Base-by-base conservation (phyloP, 2,329 filamentous ascomycete genomes). In the Colletotrichum gigasporum region DNA sequence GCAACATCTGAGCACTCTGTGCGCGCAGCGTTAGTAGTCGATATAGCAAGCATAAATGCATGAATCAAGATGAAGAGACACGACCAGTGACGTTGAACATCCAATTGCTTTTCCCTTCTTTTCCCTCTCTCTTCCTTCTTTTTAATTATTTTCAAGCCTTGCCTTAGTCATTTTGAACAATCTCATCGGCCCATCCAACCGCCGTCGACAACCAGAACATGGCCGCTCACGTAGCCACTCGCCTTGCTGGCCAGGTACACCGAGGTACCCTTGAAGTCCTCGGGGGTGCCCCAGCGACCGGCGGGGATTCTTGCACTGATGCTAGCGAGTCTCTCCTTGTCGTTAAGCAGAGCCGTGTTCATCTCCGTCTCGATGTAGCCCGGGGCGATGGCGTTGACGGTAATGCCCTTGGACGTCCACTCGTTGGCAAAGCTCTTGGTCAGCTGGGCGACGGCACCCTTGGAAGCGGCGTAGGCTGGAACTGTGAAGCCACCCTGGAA, bases 301-400 rank as follows among this genome's bases (percentile, higher is more conserved):
- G 92, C 92, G 0, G 94, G 94, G 71, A 97, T 97, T 60, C 93
- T 82, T 32, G 87, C 88, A 72, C 91, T 85, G 70, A 97, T 97
- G 71, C 90, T 90, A 68, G 83, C 87, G 65, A 91, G 84, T 34
- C 94, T 82, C 69, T 85, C 86, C 71, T 85, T 77, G 76, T 97
- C 89, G 52, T 89, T 86, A 42, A 97, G 87, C 72, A 97, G 78
- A 3, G 93, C 94, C 69, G 84, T 85, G 75, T 97, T 97, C 94
- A 97, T 97, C 65, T 97, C 94, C n/a, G 94, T 97, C 51, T 87
- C 91, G 70, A 97, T 92, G 77, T 97, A 97, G 0, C 94, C 94
- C 0, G 94, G 94, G 2, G 94, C 93, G 73, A 97, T 92, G 7
- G 91, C 92, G 76, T 97, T 97, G 39, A 97, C 93, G 1, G 86